Evolutionary conservation across 2,329 filamentous ascomycete species (phyloP), one percentile per base, ranked within the genome.

Genomic region (Curvularia sp.): DNA sequence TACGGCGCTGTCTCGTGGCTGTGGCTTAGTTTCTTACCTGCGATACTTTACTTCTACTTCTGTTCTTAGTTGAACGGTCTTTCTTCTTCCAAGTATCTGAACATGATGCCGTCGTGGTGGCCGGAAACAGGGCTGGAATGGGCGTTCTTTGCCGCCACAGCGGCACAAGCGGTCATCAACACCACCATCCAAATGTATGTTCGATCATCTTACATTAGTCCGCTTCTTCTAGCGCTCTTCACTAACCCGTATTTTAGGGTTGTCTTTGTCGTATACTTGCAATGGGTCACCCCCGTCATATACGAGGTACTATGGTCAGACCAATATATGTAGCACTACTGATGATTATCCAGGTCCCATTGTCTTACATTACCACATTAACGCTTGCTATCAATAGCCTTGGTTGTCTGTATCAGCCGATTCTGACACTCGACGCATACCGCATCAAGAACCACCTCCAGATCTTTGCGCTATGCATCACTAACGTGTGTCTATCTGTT

Each of bases 391-490:
- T 67, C 13, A 66, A 62, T 18, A 57, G 57, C 2, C 38, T 71
- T 5, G 69, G 69, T 20, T 60, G 56, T 31, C 15, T 71, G 5
- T 71, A 64, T 54, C 65, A 71, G 49, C 41, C 60, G 5, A 13
- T 57, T 10, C 58, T 73, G 6, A 58, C 68, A n/a, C 61, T 70
- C 7, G 69, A 73, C 39, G 66, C 69, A 7, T 56, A 67, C 15
- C 61, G 63, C 10, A 61, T 63, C 42, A 69, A 69, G 38, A 71
- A 71, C 46, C 66, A 66, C 35, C 59, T 71, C 9, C 69, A 73
- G 49, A 42, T 71, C 1, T 67, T 67, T 8, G 61, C 57, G 8
- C 58, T 64, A 46, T 66, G 65, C 39, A 42, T 64, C n/a, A 61
- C 61, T 38, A 68, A 72, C 38, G 35, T 64, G 8, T 64, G 60